Conservation (phyloP, 306 rosid species). For the Morella rubra region DNA sequence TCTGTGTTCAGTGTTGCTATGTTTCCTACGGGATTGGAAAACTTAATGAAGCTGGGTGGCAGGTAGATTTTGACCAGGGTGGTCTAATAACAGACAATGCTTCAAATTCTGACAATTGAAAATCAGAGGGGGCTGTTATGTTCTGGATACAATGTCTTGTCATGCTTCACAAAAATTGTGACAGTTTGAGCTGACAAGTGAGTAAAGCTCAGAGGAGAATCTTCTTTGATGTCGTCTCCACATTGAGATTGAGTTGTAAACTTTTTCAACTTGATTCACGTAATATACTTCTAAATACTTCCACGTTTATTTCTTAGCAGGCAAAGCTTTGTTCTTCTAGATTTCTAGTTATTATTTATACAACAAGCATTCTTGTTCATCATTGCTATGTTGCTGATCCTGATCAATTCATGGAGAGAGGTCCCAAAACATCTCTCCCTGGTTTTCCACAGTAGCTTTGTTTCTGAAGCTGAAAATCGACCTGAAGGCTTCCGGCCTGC, state of each 20-base stretch:
- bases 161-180: conserved; percentile 23
- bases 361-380: background rate
- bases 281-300: background rate
- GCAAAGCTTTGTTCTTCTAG: background rate
- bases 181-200: conserved; percentile 8
- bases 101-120: background rate
- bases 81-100: conserved; percentile 4
- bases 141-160: background rate
- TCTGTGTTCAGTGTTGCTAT: conserved; percentile 8
- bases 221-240: conserved; percentile 18
- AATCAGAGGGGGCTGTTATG: background rate
- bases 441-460: too few relatives aligned
- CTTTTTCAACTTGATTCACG: conserved; percentile 2
- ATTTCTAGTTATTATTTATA: too few relatives aligned
- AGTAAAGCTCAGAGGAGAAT: conserved; percentile 29
- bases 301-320: background rate
- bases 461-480: too few relatives aligned
- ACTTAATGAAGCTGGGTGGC: conserved; percentile 14
- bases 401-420: too few relatives aligned
- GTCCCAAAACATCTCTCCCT: too few relatives aligned
- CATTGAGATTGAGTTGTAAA: conserved; percentile 12
- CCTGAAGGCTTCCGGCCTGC: too few relatives aligned
- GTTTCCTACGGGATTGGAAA: conserved; percentile 20
- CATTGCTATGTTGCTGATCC: background rate
- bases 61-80: conserved; percentile 26